Evolutionary conservation across 345 rosid genomes (phyloP).

Genomic region (Sonneratia alba): DNA sequence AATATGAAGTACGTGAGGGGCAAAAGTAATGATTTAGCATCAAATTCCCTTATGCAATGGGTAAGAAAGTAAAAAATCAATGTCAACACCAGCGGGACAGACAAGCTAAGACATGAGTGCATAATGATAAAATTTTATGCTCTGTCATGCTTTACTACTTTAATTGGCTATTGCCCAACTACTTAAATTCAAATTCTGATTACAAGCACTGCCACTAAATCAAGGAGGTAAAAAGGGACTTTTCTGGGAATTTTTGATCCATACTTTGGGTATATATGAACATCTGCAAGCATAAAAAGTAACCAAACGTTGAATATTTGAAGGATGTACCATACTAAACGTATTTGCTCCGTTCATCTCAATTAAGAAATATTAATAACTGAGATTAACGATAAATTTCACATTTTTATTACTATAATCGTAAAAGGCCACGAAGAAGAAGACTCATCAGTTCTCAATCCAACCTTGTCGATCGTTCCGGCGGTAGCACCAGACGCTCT

Average conservation of each 20-base stretch:
- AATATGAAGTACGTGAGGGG: background rate
- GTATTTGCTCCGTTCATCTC: background rate
- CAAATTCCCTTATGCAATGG: no score
- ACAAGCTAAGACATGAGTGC: background rate
- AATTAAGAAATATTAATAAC: no score
- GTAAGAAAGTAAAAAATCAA: no score
- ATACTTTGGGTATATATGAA: background rate
- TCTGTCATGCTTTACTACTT: no score
- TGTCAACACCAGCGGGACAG: no score
- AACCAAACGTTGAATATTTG: background rate
- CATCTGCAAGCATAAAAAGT: background rate
- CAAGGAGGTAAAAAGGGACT: background rate
- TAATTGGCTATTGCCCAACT: no score
- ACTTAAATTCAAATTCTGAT: no score
- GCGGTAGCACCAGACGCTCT: conserved; percentile 68
- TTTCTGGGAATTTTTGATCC: background rate
- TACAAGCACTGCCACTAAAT: background rate
- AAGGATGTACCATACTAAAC: background rate
- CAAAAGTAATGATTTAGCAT: background rate
- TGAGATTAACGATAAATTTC: background rate
- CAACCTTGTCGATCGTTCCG: conserved; percentile 65
- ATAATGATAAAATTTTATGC: no score
- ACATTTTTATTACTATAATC: background rate
- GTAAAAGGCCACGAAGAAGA: background rate
- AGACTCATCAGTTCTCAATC: background rate